These are phyloP conservation scores for Daldinia sp. DNA, from an alignment of 2,329 filamentous ascomycete species.

Conservation along the genomic window DNA sequence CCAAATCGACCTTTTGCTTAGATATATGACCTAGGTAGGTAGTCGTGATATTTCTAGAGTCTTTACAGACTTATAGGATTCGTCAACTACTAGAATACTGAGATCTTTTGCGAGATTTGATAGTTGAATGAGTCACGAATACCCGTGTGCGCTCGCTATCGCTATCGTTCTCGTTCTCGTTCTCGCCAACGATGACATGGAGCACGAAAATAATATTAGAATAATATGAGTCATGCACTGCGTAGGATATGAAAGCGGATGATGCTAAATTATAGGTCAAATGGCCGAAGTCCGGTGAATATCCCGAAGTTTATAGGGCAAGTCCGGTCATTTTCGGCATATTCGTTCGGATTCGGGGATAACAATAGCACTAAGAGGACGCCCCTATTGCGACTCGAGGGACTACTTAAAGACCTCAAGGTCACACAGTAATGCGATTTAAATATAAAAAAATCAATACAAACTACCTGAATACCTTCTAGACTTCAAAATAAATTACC, in stretches of 20 bases:
- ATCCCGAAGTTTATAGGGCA: not conserved
- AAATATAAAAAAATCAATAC: not conserved
- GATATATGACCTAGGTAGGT: too few relatives aligned
- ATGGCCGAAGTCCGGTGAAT: not conserved
- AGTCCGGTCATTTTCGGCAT: conserved; percentile 21
- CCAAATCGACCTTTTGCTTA: too few relatives aligned
- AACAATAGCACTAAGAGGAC: not conserved
- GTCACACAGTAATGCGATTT: not conserved
- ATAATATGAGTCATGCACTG: not conserved
- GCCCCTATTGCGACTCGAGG: not conserved
- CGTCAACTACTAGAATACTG: not conserved
- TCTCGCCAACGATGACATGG: not conserved
- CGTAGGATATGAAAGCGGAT: not conserved
- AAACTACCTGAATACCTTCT: not conserved
- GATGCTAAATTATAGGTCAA: not conserved
- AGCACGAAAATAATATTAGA: not conserved
- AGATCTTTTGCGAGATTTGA: not conserved
- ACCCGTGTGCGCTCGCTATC: not conserved
- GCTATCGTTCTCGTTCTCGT: not conserved
- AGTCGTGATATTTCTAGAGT: too few relatives aligned
- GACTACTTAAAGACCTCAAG: conserved; percentile 14
- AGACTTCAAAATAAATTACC: not conserved
- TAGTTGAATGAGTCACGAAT: not conserved
- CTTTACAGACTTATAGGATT: too few relatives aligned
- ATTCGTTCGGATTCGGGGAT: conserved; percentile 26